Evolutionary conservation across 176 grass and related monocot genomes (phyloP).

Genomic region (Zea luxurians): DNA sequence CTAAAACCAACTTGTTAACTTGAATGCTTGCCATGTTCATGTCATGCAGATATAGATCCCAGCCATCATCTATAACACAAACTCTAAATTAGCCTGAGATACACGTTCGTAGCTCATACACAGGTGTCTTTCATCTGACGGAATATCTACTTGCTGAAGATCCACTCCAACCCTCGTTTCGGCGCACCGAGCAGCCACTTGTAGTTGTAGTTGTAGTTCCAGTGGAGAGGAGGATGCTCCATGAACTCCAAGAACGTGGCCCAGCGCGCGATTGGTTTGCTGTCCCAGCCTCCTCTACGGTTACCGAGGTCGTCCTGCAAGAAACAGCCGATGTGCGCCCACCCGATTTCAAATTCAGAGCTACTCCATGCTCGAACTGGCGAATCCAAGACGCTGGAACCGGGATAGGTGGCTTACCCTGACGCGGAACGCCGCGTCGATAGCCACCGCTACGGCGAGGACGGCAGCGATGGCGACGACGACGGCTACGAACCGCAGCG

Average conservation of each 20-base stretch:
- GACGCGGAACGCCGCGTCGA: neutral
- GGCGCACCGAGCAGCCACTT: constrained; percentile 5
- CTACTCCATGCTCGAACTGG: neutral
- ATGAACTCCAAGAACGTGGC: constrained; percentile 3
- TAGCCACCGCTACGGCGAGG: neutral
- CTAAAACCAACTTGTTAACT: neutral
- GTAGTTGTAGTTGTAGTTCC: constrained; percentile 4
- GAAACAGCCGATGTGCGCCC: neutral
- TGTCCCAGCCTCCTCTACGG: neutral
- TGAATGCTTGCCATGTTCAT: neutral
- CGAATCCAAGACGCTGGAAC: neutral
- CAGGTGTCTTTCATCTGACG: neutral
- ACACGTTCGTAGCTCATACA: neutral
- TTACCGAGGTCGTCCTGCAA: neutral
- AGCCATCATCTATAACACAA: neutral
- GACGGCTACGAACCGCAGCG: neutral
- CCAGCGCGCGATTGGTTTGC: neutral
- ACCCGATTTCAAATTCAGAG: neutral
- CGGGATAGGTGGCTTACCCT: neutral
- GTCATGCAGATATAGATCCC: neutral
- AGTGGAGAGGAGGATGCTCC: constrained; percentile 16
- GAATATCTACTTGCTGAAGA: constrained; percentile 28
- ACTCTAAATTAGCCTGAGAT: neutral
- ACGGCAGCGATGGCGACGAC: neutral
- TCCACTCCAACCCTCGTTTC: constrained; percentile 14